phyloP scores from a whole-genome alignment of 202 grass and related monocot species.

The Eragrostis tef region DNA sequence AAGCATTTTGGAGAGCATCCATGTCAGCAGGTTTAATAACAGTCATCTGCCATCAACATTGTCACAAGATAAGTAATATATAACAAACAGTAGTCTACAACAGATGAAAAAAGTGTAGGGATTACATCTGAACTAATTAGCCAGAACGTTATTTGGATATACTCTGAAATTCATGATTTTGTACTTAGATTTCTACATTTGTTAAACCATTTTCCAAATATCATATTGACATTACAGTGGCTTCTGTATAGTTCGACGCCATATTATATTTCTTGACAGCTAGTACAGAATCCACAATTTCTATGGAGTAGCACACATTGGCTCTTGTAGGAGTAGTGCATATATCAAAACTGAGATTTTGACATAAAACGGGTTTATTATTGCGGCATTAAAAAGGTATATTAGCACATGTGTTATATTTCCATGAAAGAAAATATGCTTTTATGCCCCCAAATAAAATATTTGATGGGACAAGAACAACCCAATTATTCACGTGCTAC shows the following conservation, averaged over 20 bases:
- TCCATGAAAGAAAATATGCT: background rate
- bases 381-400: background rate
- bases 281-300: background rate
- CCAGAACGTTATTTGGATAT: background rate
- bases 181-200: background rate
- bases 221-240: background rate
- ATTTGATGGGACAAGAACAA: background rate
- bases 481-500: background rate
- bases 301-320: background rate
- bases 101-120: background rate
- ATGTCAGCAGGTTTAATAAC: slow-evolving; percentile 94
- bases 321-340: background rate
- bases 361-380: background rate
- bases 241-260: slow-evolving; percentile 9
- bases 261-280: background rate
- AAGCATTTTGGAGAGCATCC: slow-evolving; percentile 71
- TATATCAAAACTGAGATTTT: background rate
- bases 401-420: background rate
- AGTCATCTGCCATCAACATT: slow-evolving; percentile 73
- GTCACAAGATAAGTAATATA: slow-evolving; percentile 31
- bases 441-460: background rate
- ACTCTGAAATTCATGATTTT: slow-evolving; percentile 1
- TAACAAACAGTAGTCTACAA: background rate
- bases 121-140: background rate
- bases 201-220: background rate